These are phyloP conservation scores for Lachancea sp. DNA, from an alignment of 805 yeast genomes.

Conservation along the genomic window DNA sequence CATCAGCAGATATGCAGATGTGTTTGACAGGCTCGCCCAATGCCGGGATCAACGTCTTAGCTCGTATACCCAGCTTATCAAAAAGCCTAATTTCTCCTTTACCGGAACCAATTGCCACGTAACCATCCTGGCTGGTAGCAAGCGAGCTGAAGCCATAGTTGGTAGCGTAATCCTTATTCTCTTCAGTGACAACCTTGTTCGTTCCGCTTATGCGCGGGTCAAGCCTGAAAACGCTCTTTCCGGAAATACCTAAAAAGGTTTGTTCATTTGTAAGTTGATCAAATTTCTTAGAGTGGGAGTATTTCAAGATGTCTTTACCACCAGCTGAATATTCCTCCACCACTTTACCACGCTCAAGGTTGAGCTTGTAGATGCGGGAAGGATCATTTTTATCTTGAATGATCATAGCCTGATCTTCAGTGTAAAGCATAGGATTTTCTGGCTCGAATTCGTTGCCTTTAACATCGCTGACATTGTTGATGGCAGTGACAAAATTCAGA, in stretches of 20 bases:
- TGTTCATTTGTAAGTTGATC: constrained; percentile 69
- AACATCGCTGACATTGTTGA: constrained; percentile 49
- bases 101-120: constrained; percentile 66
- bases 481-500: constrained; percentile 60
- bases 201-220: constrained; percentile 66
- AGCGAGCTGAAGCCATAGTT: constrained; percentile 51
- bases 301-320: constrained; percentile 44
- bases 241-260: constrained; percentile 64
- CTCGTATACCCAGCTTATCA: constrained; percentile 65
- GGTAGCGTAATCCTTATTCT: constrained; percentile 48
- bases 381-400: constrained; percentile 47
- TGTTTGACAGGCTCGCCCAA: constrained; percentile 69
- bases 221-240: constrained; percentile 59
- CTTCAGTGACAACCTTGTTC: constrained; percentile 52
- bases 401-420: constrained; percentile 62
- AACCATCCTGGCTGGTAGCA: constrained; percentile 68
- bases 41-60: constrained; percentile 76
- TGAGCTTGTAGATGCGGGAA: constrained; percentile 61
- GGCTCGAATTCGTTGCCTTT: constrained; percentile 51
- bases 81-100: constrained; percentile 73
- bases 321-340: constrained; percentile 81
- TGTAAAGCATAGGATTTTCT: constrained; percentile 65
- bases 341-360: constrained; percentile 67
- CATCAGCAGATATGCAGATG: constrained; percentile 69
- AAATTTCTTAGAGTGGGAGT: constrained; percentile 67